Evolutionary conservation across 2,329 filamentous ascomycete species (phyloP), one percentile per base, ranked within the genome.

Genomic region (Pseudohalonectria lignicola): DNA sequence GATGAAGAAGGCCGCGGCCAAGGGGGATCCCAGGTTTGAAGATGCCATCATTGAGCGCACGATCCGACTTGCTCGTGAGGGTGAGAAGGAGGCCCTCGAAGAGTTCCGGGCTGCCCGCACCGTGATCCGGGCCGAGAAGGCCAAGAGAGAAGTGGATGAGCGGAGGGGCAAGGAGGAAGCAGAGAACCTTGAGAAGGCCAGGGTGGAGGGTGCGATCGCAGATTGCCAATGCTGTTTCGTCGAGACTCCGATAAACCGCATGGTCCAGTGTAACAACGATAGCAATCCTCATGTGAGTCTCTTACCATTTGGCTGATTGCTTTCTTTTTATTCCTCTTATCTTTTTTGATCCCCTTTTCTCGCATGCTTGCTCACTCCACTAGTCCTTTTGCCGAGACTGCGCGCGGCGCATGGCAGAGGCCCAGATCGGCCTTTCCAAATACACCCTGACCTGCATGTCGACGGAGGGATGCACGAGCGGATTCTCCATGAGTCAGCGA

Each of bases 191-290:
- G 46, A 49, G 8, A 42, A 43, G n/a, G 67, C 71, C 17, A 59
- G 59, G 41, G 58, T 49, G 2, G 57, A 62, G 4, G 74, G 77
- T 1, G 65, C 71, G 15, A 62, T 80, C 30, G 56, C 65, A 10
- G 83, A 90, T 47, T 93, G 82, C 47, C 70, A 68, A 31, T 86
- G 83, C 50, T 94, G 86, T 56, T 92, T 73, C 49, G 64, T 66
- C 6, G 77, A 86, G 4, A 66, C 67, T 36, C 69, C 82, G 2
- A 56, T 76, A 33, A 83, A 84, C 47, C 70, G 77, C 34, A 76
- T 85, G 63, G 69, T 85, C 1, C 64, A 74, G 45, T 94, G 86
- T n/a, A n/a, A n/a, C 53, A 59, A 75, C 36, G 76, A 69, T 13
- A 63, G 70, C 0, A 48, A 53, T 0, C 46, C 59, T 1, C 83